A percentile compares a stretch with the other conserved stretches of the same genome.
Evolutionary conservation across 352 stramenopile genomes (phyloP).

Genomic region (Peronosclerospora sorghi): DNA sequence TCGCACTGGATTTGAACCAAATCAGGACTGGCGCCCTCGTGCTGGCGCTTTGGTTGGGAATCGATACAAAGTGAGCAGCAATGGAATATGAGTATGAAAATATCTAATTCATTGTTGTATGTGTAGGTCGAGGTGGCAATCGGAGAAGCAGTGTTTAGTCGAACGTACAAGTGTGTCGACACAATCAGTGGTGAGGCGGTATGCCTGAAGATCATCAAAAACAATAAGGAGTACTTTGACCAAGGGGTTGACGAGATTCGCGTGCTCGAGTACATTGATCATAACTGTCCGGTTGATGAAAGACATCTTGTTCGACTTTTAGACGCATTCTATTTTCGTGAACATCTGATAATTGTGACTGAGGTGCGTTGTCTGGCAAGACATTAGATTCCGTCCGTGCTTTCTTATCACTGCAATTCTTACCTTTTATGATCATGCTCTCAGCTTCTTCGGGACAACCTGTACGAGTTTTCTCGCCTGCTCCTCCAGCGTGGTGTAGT

Average conservation of each 20-base stretch:
- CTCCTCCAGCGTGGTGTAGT: constrained; percentile 64
- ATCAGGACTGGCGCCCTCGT: constrained; percentile 60
- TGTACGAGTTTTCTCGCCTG: constrained; percentile 96
- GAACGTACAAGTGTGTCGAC: constrained; percentile 72
- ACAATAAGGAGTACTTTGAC: constrained; percentile 99
- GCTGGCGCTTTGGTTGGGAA: constrained; percentile 41
- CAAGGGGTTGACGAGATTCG: constrained; percentile 85
- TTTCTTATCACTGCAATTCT: background rate
- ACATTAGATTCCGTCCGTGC: background rate
- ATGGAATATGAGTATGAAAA: background rate
- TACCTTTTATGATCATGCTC: constrained; percentile 8
- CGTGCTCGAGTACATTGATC: constrained; percentile 57
- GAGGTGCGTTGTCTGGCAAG: constrained; percentile 57
- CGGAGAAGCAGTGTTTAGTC: constrained; percentile 75
- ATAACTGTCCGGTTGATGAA: constrained; percentile 79
- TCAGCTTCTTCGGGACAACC: constrained; percentile 90
- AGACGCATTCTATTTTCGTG: constrained; percentile 92
- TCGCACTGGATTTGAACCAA: constrained; percentile 71
- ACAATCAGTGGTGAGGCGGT: constrained; percentile 67
- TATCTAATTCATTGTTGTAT: background rate
- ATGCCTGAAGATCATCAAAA: constrained; percentile 98
- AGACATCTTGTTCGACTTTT: constrained; percentile 91
- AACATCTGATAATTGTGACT: constrained; percentile 95
- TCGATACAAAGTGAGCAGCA: constrained; percentile 40
- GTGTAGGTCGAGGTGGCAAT: constrained; percentile 55